A percentile compares a stretch with the other conserved stretches of the same genome.
phyloP scores from a whole-genome alignment of 495 filamentous ascomycete species.

The Neurospora sp. region DNA sequence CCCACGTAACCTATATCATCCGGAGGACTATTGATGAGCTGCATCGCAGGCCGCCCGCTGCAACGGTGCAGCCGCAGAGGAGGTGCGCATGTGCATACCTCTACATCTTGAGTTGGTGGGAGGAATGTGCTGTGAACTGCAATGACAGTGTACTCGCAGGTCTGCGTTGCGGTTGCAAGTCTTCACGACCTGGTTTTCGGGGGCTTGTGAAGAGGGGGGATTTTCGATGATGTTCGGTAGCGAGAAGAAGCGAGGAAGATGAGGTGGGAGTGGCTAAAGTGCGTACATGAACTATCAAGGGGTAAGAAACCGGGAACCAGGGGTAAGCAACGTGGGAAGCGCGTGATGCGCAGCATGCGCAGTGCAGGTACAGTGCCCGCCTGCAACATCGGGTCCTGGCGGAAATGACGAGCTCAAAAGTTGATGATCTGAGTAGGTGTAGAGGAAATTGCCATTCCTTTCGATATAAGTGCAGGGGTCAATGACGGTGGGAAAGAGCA shows the following conservation, averaged over 20 bases:
- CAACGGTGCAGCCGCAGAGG: background rate
- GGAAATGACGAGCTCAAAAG: background rate
- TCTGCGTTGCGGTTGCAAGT: background rate
- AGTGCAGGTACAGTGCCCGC: background rate
- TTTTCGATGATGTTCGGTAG: background rate
- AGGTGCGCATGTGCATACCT: background rate
- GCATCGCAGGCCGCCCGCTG: background rate
- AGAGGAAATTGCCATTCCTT: background rate
- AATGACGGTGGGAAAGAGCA: background rate
- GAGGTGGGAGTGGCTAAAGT: background rate
- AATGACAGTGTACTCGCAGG: background rate
- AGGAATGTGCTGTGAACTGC: background rate
- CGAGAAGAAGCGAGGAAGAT: background rate
- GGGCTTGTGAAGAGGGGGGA: background rate
- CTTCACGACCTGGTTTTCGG: background rate
- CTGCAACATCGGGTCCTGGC: background rate
- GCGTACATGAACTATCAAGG: background rate
- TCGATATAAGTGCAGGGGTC: background rate
- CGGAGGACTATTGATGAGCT: background rate
- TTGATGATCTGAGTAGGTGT: background rate
- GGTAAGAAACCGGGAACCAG: background rate
- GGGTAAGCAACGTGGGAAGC: background rate
- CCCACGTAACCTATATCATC: background rate
- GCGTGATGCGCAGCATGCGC: background rate
- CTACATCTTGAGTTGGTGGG: background rate